Evolutionary conservation across 768 basidiomycete species (phyloP).

Genomic region (Leccinum olivaceopallidum): DNA sequence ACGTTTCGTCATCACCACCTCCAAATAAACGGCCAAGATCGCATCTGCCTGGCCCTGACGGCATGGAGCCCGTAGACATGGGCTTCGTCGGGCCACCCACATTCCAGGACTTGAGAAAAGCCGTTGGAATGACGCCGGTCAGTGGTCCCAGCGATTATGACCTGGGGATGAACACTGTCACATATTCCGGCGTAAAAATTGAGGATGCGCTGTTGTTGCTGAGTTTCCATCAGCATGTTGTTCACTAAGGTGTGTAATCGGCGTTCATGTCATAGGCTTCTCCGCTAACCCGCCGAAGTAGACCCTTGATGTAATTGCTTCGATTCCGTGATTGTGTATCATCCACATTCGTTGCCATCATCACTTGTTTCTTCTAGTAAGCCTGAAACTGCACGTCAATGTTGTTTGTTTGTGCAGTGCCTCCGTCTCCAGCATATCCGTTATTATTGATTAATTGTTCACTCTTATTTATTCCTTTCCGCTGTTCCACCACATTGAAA

Average conservation of each 20-base stretch:
- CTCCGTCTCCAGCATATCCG: conserved; percentile 29
- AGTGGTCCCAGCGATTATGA: conserved; percentile 27
- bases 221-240: conserved; percentile 69
- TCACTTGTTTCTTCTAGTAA: conserved; percentile 13
- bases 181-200: conserved; percentile 57
- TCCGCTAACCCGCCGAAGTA: conserved; percentile 17
- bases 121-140: conserved; percentile 25
- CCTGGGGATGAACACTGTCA: conserved; percentile 29
- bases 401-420: conserved; percentile 14
- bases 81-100: conserved; percentile 41
- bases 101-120: conserved; percentile 53
- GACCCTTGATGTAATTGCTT: conserved; percentile 15
- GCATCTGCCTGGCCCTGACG: conserved; percentile 32
- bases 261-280: neutral
- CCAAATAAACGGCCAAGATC: conserved; percentile 33
- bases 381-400: conserved; percentile 8
- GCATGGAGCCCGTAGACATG: conserved; percentile 33
- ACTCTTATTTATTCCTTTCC: conserved; percentile 26
- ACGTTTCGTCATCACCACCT: conserved; percentile 43
- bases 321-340: conserved; percentile 22
- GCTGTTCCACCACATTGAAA: conserved; percentile 5
- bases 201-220: conserved; percentile 76
- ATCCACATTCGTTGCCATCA: conserved; percentile 13
- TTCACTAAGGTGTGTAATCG: conserved; percentile 42
- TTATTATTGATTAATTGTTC: conserved; percentile 39